Percentiles rank a stretch among this genome's conserved stretches.
Conservation (phyloP, 352 stramenopile genomes). For the Phytophthora cactorum region DNA sequence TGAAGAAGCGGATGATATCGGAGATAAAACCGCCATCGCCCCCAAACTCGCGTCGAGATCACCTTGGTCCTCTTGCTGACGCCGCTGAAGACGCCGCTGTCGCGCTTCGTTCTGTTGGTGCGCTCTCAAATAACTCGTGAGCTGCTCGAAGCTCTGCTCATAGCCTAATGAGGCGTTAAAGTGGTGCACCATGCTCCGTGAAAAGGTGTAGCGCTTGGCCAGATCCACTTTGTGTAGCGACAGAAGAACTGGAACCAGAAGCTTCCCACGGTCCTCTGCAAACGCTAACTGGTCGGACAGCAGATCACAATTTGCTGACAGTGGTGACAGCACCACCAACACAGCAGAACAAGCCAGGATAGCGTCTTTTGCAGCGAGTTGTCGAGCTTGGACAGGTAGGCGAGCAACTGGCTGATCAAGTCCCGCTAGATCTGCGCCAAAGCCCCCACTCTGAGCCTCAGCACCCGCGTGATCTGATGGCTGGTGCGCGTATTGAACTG, state of each 20-base stretch:
- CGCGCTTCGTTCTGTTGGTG: conserved; percentile 41
- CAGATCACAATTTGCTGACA: conserved; percentile 73
- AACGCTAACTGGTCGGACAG: conserved; percentile 82
- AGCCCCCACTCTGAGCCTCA: conserved; percentile 17
- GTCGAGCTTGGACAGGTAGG: conserved; percentile 58
- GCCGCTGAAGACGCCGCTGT: conserved; percentile 30
- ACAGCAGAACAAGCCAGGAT: conserved; percentile 75
- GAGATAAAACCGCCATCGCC: conserved; percentile 27
- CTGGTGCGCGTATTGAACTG: conserved; percentile 51
- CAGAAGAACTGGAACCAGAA: conserved; percentile 75
- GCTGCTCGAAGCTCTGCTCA: conserved; percentile 70
- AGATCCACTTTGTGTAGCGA: conserved; percentile 77
- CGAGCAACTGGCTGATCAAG: conserved; percentile 18
- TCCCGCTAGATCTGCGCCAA: conserved; percentile 19
- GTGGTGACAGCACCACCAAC: conserved; percentile 69
- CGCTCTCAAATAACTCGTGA: conserved; percentile 49
- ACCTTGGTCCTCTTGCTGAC: conserved; percentile 28
- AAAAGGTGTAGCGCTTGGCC: conserved; percentile 85
- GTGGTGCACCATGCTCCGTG: conserved; percentile 73
- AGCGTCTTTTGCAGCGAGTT: conserved; percentile 76
- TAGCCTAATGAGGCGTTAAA: conserved; percentile 84
- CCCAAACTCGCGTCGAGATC: conserved; percentile 21
- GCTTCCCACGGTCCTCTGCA: conserved; percentile 78
- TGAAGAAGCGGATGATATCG: conserved; percentile 30
- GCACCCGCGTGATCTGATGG: conserved; percentile 20